Conservation (phyloP, 768 basidiomycete species). For the Galerina sulciceps region DNA sequence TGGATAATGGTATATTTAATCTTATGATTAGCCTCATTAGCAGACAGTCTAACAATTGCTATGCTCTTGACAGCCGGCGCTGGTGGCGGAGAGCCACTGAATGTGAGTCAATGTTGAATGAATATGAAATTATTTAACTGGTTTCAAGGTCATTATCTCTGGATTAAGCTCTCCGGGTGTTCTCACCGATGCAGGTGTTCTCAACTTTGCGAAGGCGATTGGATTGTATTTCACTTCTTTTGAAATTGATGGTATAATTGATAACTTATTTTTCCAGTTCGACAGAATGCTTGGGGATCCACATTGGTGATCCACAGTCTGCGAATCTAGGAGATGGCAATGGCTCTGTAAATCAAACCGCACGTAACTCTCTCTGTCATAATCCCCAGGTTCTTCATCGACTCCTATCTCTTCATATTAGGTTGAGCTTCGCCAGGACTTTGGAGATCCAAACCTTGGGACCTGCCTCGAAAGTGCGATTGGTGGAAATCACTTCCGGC, state of each 20-base stretch:
- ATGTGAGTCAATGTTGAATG: constrained; percentile 26
- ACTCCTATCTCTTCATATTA: constrained; percentile 23
- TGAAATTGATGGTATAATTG: constrained; percentile 15
- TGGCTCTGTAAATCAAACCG: constrained; percentile 59
- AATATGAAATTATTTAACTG: constrained; percentile 42
- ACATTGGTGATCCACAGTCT: constrained; percentile 64
- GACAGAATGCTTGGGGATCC: constrained; percentile 76
- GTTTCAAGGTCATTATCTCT: constrained; percentile 61
- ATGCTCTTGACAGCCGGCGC: constrained; percentile 29
- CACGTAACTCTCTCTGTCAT: constrained; percentile 21
- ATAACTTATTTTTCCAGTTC: constrained; percentile 31
- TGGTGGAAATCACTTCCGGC: constrained; percentile 84
- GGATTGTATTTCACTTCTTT: constrained; percentile 53
- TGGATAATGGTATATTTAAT: constrained; percentile 50
- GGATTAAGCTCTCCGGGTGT: constrained; percentile 61
- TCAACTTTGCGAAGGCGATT: constrained; percentile 64
- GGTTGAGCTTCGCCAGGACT: constrained; percentile 78
- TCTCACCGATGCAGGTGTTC: constrained; percentile 56
- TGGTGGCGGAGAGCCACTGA: constrained; percentile 58
- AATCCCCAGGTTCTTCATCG: not conserved
- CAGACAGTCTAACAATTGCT: not conserved
- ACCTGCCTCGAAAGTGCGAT: constrained; percentile 80
- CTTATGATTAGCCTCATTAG: not conserved
- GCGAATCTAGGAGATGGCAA: constrained; percentile 84
- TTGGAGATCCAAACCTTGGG: constrained; percentile 60